Conservation (phyloP, 2,329 filamentous ascomycete species). For the Trichoderma asperellum region DNA sequence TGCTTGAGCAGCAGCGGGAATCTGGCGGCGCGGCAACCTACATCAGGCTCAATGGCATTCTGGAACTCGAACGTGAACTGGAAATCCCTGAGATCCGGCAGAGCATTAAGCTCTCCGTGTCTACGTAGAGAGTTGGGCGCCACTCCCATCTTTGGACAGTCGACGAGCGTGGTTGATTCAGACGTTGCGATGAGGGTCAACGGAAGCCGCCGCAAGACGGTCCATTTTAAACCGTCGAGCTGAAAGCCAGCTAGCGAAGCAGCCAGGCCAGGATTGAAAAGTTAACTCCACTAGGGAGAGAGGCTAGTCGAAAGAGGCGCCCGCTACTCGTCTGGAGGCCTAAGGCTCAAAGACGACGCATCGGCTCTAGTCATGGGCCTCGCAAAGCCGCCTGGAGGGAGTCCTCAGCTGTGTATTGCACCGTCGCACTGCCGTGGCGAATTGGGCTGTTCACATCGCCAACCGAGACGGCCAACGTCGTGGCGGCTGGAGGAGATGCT, state of each 20-base stretch:
- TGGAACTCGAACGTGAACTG: slow-evolving; percentile 43
- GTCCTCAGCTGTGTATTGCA: not conserved
- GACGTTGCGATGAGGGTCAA: not conserved
- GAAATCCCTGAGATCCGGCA: slow-evolving; percentile 30
- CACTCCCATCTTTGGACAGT: not conserved
- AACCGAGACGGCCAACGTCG: not conserved
- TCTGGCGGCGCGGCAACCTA: slow-evolving; percentile 33
- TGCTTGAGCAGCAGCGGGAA: not conserved
- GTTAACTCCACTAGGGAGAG: slow-evolving; percentile 9
- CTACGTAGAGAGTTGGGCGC: not conserved
- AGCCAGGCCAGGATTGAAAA: slow-evolving; percentile 4
- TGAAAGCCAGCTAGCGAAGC: not conserved
- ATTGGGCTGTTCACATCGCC: not conserved
- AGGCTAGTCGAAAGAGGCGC: not conserved
- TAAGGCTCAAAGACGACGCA: not conserved
- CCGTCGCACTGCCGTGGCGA: not conserved
- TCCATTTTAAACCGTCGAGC: slow-evolving; percentile 19
- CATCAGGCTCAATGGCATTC: slow-evolving; percentile 41
- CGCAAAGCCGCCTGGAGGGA: not conserved
- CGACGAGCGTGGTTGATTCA: not conserved
- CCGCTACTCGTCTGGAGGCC: not conserved
- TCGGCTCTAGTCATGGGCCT: not conserved
- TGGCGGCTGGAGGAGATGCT: not conserved
- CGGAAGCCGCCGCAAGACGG: slow-evolving; percentile 1
- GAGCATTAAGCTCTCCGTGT: not conserved